These are phyloP conservation scores for Solanum chaucha DNA, from an alignment of 257 asterid species.

Conservation along the genomic window DNA sequence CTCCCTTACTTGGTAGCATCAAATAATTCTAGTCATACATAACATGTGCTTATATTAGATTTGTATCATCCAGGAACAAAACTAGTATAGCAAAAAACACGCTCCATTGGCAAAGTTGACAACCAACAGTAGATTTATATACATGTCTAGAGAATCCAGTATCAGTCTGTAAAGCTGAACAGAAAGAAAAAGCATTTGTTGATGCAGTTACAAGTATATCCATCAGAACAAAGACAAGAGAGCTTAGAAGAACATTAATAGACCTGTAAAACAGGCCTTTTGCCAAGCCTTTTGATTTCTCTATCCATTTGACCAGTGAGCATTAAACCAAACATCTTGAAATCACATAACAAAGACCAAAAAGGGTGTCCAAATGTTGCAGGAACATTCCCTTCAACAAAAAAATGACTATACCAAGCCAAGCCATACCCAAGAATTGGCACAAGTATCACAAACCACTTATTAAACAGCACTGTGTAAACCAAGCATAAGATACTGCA, in stretches of 20 bases:
- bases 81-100: not conserved
- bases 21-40: not conserved
- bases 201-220: slow-evolving; percentile 15
- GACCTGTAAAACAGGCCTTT: slow-evolving; percentile 80
- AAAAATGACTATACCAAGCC: slow-evolving; percentile 97
- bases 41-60: not conserved
- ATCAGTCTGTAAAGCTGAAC: not conserved
- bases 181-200: not conserved
- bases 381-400: slow-evolving; percentile 83
- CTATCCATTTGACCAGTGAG: slow-evolving; percentile 86
- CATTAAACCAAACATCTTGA: slow-evolving; percentile 96
- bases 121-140: not conserved
- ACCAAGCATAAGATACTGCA: slow-evolving; percentile 66
- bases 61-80: not conserved
- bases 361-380: slow-evolving; percentile 91
- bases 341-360: slow-evolving; percentile 90
- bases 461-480: slow-evolving; percentile 55
- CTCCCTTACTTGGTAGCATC: not conserved
- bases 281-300: slow-evolving; percentile 98
- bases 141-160: not conserved
- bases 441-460: slow-evolving; percentile 59
- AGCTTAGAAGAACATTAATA: slow-evolving; percentile 14
- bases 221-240: not conserved
- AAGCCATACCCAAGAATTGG: slow-evolving; percentile 81
- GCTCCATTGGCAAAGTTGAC: not conserved